Evolutionary conservation across 805 yeast species (phyloP).

Genomic region (Teunomyces lycoperdinae): DNA sequence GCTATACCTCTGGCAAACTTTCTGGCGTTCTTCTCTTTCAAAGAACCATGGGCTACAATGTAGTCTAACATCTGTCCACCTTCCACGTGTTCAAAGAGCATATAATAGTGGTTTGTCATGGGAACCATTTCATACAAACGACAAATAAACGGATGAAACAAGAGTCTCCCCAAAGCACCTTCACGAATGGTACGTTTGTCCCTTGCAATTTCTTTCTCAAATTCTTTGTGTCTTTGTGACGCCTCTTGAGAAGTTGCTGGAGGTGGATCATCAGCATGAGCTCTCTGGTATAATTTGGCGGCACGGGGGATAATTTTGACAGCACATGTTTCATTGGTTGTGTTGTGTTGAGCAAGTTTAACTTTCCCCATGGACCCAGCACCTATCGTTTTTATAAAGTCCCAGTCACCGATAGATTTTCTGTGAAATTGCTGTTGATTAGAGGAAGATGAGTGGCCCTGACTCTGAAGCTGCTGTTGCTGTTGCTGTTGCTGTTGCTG

Average conservation of each 20-base stretch:
- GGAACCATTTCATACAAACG: conserved; percentile 90
- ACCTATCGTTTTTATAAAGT: conserved; percentile 89
- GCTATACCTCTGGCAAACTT: conserved; percentile 94
- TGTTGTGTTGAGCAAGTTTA: conserved; percentile 82
- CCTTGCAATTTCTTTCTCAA: conserved; percentile 80
- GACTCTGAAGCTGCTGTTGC: conserved; percentile 6
- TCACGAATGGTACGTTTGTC: conserved; percentile 92
- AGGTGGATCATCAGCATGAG: conserved; percentile 67
- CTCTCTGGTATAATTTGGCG: conserved; percentile 68
- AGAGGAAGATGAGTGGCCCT: conserved; percentile 4
- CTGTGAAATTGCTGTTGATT: conserved; percentile 62
- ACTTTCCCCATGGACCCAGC: conserved; percentile 99
- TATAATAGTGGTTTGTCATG: conserved; percentile 95
- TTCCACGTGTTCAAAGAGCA: conserved; percentile 93
- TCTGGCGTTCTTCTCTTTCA: conserved; percentile 91
- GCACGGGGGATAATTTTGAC: conserved; percentile 93
- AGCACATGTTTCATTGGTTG: conserved; percentile 81
- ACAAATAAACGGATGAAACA: conserved; percentile 91
- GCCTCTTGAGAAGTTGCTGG: conserved; percentile 57
- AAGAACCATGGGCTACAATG: conserved; percentile 91
- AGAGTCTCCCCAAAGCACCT: conserved; percentile 86
- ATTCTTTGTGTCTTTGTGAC: conserved; percentile 62
- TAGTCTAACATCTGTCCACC: conserved; percentile 98
- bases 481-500: conserved; percentile 4
- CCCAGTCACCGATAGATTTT: conserved; percentile 95